phyloP scores from a whole-genome alignment of 176 grass and related monocot genomes.

The Triticum urartu region DNA sequence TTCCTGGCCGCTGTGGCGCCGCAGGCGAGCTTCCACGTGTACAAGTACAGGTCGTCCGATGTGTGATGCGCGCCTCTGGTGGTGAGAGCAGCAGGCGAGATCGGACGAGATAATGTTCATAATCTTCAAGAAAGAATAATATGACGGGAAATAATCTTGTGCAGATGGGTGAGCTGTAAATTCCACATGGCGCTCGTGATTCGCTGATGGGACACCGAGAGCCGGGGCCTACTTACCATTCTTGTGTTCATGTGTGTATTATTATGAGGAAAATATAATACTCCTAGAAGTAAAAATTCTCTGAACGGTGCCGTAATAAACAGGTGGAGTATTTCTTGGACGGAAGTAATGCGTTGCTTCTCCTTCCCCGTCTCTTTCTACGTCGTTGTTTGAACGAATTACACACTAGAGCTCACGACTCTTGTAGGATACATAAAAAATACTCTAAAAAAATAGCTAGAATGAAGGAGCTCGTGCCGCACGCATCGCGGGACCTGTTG shows the following conservation, averaged over 20 bases:
- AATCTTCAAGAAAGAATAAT: constrained; percentile 23
- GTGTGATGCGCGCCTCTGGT: constrained; percentile 23
- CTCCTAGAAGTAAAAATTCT: not conserved
- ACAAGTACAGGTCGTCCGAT: constrained; percentile 66
- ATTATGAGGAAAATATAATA: not conserved
- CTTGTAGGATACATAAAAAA: not conserved
- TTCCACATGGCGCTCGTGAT: constrained; percentile 24
- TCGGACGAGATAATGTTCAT: constrained; percentile 46
- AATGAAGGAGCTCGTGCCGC: not conserved
- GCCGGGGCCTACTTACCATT: not conserved
- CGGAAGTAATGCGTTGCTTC: not conserved
- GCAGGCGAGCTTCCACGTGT: constrained; percentile 61
- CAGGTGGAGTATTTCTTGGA: not conserved
- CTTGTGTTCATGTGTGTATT: constrained; percentile 21
- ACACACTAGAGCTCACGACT: not conserved
- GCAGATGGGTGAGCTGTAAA: constrained; percentile 31
- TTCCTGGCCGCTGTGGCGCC: constrained; percentile 77
- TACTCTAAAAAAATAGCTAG: no score
- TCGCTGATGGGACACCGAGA: not conserved
- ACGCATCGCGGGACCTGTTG: not conserved
- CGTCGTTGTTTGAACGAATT: not conserved
- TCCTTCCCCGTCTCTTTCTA: constrained; percentile 11
- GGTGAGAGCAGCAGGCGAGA: not conserved
- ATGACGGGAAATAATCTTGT: constrained; percentile 9
- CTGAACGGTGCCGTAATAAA: not conserved